Evolutionary conservation across 2,329 filamentous ascomycete genomes (phyloP), one percentile per base, ranked within the genome.

Genomic region (Aspergillus ustus): DNA sequence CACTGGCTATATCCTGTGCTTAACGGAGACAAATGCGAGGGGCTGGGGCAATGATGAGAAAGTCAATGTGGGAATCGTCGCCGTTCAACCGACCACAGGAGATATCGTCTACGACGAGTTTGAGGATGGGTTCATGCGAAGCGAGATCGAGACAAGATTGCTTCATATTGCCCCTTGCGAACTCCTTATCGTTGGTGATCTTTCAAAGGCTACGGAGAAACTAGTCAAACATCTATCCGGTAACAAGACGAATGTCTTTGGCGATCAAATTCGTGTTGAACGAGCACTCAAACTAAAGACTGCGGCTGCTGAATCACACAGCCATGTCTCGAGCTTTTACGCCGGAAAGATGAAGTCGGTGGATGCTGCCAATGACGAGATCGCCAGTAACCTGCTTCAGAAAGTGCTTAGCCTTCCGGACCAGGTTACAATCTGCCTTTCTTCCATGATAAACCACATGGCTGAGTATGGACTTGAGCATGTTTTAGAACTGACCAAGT

Each of bases 71-170:
- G 95, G 95, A 1, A 87, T 99, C 61, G 84, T 99, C 22, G 95
- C 95, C 28, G 95, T 99, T 4, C 95, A 99, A 71, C 95, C 95
- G 8, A 91, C 92, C 1, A 99, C 95, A 0, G 95, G 95, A 59
- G 94, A 98, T 75, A 92, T 99, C 69, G 90, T 98, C 59, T 96
- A 97, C 70, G 95, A 99, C 72, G 89, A 90, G 62, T 99, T 99
- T 69, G 92, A 98, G 69, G 95, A 99, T 72, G 93, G 94, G 2
- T 98, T 98, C 78, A 97, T 99, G 94, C 85, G 95, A 52, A 93
- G 90, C 70, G 95, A 99, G 74, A 91, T 99, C 37, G 95, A 99
- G 79, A 99, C 95, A 0, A 84, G 95, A n/a, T 81, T 99, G 28
- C 81, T 99, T 31, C 95, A 99, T 74, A 96, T 99, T 67, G 92